These are phyloP conservation scores for Exobasidium rhododendri DNA, from an alignment of 1,284 basidiomycete genomes.

Conservation along the genomic window DNA sequence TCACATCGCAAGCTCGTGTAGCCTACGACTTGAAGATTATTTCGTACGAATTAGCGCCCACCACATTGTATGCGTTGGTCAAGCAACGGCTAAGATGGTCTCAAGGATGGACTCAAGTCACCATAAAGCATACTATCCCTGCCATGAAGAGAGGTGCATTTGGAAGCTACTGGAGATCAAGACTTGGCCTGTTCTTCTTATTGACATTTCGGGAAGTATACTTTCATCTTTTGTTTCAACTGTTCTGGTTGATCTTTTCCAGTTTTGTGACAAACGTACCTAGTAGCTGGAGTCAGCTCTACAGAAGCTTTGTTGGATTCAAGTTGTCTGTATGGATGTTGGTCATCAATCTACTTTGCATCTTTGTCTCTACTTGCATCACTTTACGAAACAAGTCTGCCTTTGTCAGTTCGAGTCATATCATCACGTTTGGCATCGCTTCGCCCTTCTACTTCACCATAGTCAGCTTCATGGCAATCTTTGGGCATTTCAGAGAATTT, in stretches of 20 bases:
- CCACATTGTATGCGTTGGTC: slow-evolving; percentile 27
- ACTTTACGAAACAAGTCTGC: slow-evolving; percentile 35
- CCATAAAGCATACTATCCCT: slow-evolving; percentile 36
- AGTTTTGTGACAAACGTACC: slow-evolving; percentile 24
- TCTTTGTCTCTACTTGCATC: slow-evolving; percentile 37
- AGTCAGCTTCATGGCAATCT: slow-evolving; percentile 39
- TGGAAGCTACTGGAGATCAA: slow-evolving; percentile 26
- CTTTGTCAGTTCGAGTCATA: slow-evolving; percentile 30
- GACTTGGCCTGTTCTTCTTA: slow-evolving; percentile 41
- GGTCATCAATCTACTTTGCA: slow-evolving; percentile 31
- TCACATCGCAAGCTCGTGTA: slow-evolving; percentile 42
- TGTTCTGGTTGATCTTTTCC: slow-evolving; percentile 28
- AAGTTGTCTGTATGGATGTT: slow-evolving; percentile 32
- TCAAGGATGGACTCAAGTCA: slow-evolving; percentile 48
- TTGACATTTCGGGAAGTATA: slow-evolving; percentile 37
- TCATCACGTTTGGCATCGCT: slow-evolving; percentile 33
- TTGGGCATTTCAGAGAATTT: slow-evolving; percentile 44
- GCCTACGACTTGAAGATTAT: slow-evolving; percentile 43
- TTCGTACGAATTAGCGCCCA: slow-evolving; percentile 42
- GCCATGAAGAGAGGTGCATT: slow-evolving; percentile 32
- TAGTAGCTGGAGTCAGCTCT: slow-evolving; percentile 23
- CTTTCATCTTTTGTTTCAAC: slow-evolving; percentile 35
- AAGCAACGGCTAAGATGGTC: slow-evolving; percentile 46
- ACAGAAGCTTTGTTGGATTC: slow-evolving; percentile 35
- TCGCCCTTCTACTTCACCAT: slow-evolving; percentile 37